Evolutionary conservation across 371 early-diverging fungal species (phyloP), one percentile per base, ranked within the genome.

Genomic region (Lichtheimia hyalospora): DNA sequence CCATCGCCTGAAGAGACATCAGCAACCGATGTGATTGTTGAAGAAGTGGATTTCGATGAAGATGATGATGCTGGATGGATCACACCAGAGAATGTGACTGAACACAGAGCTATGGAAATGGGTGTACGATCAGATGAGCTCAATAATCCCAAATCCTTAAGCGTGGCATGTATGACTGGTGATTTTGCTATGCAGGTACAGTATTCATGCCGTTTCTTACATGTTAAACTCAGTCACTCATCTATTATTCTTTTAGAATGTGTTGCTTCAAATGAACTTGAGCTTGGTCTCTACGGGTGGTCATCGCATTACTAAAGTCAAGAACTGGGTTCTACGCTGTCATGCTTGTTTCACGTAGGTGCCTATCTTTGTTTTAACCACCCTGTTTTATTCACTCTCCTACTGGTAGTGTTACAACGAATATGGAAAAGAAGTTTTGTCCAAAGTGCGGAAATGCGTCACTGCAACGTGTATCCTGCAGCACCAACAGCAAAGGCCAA

Each of bases 151-250:
- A 65, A 71, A 34, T 49, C 63, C 14, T 76, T 89, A 64, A 72
- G 77, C 24, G 96, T 96, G 3, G 96, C 92, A 10, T 97, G 96
- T 75, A 91, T 94, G 63, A 95, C 98, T 0, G 73, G 85, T 4
- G 98, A 98, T 84, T 98, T 92, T 73, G 96, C 98, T 16, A 94
- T 97, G 95, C 98, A 97, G 78, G 88, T 86, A 61, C 60, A 5
- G 52, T 39, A 7, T 41, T 13, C 10, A 5, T 28, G 18, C 16
- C 18, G 21, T 2, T 18, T 8, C 55, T 46, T 16, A 8, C 15
- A 39, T 49, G 20, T 24, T 34, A 34, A 34, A 34, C 34, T 34
- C 34, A 34, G 34, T 34, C 34, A 4, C 6, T 34, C 10, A 8
- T 5, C 3, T n/a, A n/a, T n/a, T n/a, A n/a, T n/a, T 25, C 28